Evolutionary conservation across 768 basidiomycete genomes (phyloP), one percentile per base, ranked within the genome.

Genomic region (Phaffia australis): DNA sequence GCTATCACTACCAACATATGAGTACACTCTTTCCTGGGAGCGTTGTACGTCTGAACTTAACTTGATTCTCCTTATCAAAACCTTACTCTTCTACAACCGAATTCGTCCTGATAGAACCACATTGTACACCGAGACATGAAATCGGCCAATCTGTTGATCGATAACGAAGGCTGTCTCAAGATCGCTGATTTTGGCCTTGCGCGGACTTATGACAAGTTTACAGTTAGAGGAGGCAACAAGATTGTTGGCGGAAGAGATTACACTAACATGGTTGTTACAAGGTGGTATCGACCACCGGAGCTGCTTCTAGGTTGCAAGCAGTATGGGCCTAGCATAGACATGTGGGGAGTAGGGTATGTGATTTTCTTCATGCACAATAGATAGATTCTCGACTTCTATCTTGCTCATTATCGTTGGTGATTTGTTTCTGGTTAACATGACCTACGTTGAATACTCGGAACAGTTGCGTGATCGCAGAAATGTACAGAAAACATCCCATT

Each of bases 51-150:
- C 50, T n/a, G 18, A 23, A 4, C 29, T 35, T 42, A 18, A 0
- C 35, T 46, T n/a, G 42, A 27, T n/a, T n/a, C 52, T 19, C 29
- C 32, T 21, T 21, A 9, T 27, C 62, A 52, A 23, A 42, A 32
- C 63, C 56, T 49, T 49, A 68, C 64, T 56, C 25, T 64, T 64
- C 69, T 63, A 69, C 42, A 51, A 32, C 68, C 63, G 66, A 47
- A 42, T 50, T 27, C 23, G 6, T 15, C 65, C 55, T 2, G 19
- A 8, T 65, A 97, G 94, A 95, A 98, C 76, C 84, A 89, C 71
- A 94, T 97, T 72, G 81, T 99, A 4, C 95, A 99, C 76, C 90
- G 95, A 55, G 95, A 99, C 72, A 93, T 99, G 88, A 99, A 99
- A 75, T 89, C 95, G 4, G 95, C 95, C 46, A 99, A 99, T 74